Evolutionary conservation across 2,329 filamentous ascomycete genomes (phyloP), one percentile per base, ranked within the genome.

Genomic region (Colletotrichum sp.): DNA sequence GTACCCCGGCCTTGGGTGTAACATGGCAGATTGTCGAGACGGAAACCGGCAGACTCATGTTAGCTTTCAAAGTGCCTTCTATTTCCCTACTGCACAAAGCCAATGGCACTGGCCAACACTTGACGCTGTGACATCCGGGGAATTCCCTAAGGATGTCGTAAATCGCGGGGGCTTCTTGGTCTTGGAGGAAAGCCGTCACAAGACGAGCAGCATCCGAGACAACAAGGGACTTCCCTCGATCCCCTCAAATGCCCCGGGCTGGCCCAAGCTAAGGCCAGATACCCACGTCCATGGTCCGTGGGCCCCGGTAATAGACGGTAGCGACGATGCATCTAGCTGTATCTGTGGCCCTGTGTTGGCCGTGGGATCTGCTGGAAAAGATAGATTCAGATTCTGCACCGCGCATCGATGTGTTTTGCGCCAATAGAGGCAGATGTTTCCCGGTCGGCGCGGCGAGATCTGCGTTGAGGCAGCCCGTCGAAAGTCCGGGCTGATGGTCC

Each of bases 181-280:
- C 43, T 32, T 68, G 13, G 56, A 67, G 62, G 34, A 34, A 55
- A 56, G 55, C 28, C 63, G 34, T 73, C 43, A 64, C 58, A 73
- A 58, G 71, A 73, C 58, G 71, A 73, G 56, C 38, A 34, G 43
- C 56, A 68, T 36, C 69, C 28, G 73, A 68, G 43, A 75, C 69
- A 75, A 59, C 62, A 67, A 73, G 32, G 73, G 34, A 58, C 24
- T 72, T 66, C 28, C 72, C 55, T 66, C 36, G 63, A n/a, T 48
- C 4, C 8, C n/a, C 14, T 63, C 32, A 26, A 63, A 21, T 43
- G 8, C 16, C 38, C 56, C 5, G n/a, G 36, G 38, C 30, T 52
- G 38, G 67, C 30, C 52, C 65, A 30, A 56, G 55, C 52, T 68
- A n/a, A 38, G 65, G 26, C 36, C 30, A 43, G n/a, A 38, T 67